A percentile compares a stretch with the other conserved stretches of the same genome.
Evolutionary conservation across 257 asterid species (phyloP).

Genomic region (Penstemon davidsonii): DNA sequence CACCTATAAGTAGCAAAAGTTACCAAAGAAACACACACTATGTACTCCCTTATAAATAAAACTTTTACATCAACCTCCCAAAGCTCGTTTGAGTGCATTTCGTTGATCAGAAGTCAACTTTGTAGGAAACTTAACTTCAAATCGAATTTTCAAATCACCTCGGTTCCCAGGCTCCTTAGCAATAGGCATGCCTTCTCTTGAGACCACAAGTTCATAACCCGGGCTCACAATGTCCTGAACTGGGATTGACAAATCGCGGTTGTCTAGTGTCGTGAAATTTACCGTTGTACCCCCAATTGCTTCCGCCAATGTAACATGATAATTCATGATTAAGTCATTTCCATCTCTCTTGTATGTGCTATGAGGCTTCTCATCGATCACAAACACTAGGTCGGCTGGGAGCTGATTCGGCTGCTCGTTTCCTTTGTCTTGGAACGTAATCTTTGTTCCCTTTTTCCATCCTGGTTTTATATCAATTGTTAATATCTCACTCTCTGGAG

Average conservation of each 20-base stretch:
- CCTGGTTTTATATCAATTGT: slow-evolving; percentile 85
- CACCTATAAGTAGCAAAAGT: no score
- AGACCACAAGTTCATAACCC: slow-evolving; percentile 58
- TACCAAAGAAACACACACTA: no score
- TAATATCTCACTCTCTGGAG: slow-evolving; percentile 58
- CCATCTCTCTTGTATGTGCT: slow-evolving; percentile 60
- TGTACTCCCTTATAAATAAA: no score
- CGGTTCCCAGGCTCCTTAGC: slow-evolving; percentile 50
- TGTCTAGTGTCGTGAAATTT: slow-evolving; percentile 48
- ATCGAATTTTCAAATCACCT: slow-evolving; percentile 71
- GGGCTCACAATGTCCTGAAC: slow-evolving; percentile 42
- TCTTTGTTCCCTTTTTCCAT: slow-evolving; percentile 89
- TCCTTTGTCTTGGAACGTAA: slow-evolving; percentile 87
- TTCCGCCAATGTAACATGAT: slow-evolving; percentile 48
- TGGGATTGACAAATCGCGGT: slow-evolving; percentile 55
- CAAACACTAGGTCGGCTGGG: slow-evolving; percentile 81
- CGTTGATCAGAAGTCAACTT: slow-evolving; percentile 63
- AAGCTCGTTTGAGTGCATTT: slow-evolving; percentile 47
- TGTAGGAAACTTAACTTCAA: slow-evolving; percentile 69
- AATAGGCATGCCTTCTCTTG: slow-evolving; percentile 83
- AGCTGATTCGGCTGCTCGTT: slow-evolving; percentile 77
- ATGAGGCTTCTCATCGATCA: slow-evolving; percentile 88
- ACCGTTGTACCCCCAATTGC: slow-evolving; percentile 67
- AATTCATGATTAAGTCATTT: slow-evolving; percentile 55
- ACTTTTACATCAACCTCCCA: slow-evolving; percentile 43